Evolutionary conservation across 2,329 filamentous ascomycete genomes (phyloP), one percentile per base, ranked within the genome.

Genomic region (Lomentospora prolificans): DNA sequence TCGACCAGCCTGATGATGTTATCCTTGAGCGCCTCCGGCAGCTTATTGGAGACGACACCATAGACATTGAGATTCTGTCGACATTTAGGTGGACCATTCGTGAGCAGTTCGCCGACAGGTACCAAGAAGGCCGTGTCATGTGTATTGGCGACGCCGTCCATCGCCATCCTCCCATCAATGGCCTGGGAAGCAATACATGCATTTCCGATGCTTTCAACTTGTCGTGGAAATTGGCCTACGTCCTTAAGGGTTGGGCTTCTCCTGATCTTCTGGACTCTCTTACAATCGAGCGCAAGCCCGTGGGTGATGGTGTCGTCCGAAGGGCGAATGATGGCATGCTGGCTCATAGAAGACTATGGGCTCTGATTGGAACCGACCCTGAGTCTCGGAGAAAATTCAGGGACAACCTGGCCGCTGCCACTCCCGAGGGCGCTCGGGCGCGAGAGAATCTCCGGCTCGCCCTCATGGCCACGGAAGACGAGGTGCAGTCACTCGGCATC

Each of bases 11-110:
- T 17, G 33, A 36, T 19, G 50, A 17, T 3, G 14, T 24, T 17
- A 28, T 56, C 17, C 39, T 56, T 1, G 61, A 69, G 41, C 66
- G 71, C 6, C 64, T 78, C 17, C 68, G 68, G 17, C 66, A 76
- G 27, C 68, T 75, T 4, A 75, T 82, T 51, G 79, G 79, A 0
- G 76, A 81, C 59, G 71, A 75, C 31, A 68, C 69, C 0, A 64
- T 79, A 5, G 65, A 70, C 1, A 63, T 75, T 2, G 71, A 79
- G 57, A 72, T 81, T 44, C 54, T 78, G 17, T 67, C 71, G 50
- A 61, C 77, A 9, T 74, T 75, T 0, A 75, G 74, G 55, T 82
- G 79, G 79, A 65, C 68, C 31, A 72, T 82, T 60, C 79, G 79
- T 58, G 79, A 81, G 61, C 76, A 71, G n/a, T 74, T 79, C 1